A percentile compares a stretch with the other conserved stretches of the same genome.
Conservation (phyloP, 495 filamentous ascomycete genomes). For the Podospora tetraspora region DNA sequence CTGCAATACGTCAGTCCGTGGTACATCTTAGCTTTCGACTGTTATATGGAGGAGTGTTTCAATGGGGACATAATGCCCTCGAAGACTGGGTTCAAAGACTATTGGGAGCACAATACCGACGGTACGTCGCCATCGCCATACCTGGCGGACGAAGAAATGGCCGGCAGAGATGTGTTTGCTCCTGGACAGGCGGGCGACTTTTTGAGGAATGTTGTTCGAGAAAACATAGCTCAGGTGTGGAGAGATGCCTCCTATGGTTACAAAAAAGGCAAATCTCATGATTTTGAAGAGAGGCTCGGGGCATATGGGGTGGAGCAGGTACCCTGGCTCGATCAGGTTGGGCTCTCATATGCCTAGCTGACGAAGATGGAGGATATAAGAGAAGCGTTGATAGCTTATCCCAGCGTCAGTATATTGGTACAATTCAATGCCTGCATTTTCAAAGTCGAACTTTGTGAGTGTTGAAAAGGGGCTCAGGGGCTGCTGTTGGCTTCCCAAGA, state of each 20-base stretch:
- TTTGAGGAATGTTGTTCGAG: not conserved
- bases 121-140: not conserved
- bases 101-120: not conserved
- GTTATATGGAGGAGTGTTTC: not conserved
- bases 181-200: not conserved
- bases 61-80: not conserved
- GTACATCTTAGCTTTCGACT: not conserved
- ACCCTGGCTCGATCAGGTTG: too few relatives aligned
- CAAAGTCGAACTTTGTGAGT: too few relatives aligned
- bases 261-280: too few relatives aligned
- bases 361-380: not conserved
- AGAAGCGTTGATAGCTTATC: not conserved
- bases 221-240: too few relatives aligned
- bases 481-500: too few relatives aligned
- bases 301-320: too few relatives aligned
- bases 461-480: too few relatives aligned
- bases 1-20: not conserved
- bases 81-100: not conserved
- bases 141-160: not conserved
- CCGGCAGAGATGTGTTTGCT: not conserved
- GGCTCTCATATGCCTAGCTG: too few relatives aligned
- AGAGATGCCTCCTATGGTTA: too few relatives aligned
- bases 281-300: too few relatives aligned
- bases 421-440: not conserved
- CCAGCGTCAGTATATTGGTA: not conserved